Conservation (phyloP, 2,329 filamentous ascomycete species). For the Emmonsiellopsis sp. region DNA sequence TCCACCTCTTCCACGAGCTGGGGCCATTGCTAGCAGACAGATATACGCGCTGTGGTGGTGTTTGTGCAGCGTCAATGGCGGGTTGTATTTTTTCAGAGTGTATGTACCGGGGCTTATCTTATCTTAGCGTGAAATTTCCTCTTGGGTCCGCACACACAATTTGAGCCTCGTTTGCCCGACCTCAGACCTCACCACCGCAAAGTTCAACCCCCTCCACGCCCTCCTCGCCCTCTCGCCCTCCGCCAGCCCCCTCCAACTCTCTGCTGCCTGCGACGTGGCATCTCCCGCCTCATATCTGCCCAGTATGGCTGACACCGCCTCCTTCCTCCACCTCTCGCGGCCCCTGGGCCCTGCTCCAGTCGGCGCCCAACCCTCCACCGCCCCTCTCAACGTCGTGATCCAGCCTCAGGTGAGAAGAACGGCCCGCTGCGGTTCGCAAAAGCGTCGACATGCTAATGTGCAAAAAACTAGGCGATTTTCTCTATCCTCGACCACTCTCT, state of each 20-base stretch:
- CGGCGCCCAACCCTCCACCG: conserved; percentile 73
- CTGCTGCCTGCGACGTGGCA: conserved; percentile 1
- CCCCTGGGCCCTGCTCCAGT: conserved; percentile 75
- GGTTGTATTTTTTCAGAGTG: conserved; percentile 11
- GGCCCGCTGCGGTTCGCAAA: too few relatives aligned
- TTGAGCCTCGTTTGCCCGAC: conserved; percentile 19
- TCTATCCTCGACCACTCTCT: conserved; percentile 79
- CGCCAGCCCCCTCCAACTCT: neutral
- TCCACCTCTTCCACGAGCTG: conserved; percentile 15
- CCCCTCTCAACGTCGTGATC: conserved; percentile 87
- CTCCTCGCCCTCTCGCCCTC: neutral
- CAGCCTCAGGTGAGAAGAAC: conserved; percentile 71
- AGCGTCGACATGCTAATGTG: conserved; percentile 11
- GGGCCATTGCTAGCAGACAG: conserved; percentile 18
- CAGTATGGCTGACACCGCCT: conserved; percentile 75
- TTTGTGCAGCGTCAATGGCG: conserved; percentile 4
- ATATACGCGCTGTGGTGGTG: neutral
- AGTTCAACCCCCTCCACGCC: conserved; percentile 9
- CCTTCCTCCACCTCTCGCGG: conserved; percentile 89
- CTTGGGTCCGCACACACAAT: conserved; percentile 29
- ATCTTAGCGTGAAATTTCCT: conserved; percentile 41
- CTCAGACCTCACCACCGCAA: conserved; percentile 12
- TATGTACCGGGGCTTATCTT: conserved; percentile 27
- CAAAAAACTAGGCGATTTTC: conserved; percentile 47
- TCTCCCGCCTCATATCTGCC: neutral